A percentile compares a stretch with the other conserved stretches of the same genome.
Evolutionary conservation across 768 basidiomycete species (phyloP).

Genomic region (Phanerodontia chrysosporium): DNA sequence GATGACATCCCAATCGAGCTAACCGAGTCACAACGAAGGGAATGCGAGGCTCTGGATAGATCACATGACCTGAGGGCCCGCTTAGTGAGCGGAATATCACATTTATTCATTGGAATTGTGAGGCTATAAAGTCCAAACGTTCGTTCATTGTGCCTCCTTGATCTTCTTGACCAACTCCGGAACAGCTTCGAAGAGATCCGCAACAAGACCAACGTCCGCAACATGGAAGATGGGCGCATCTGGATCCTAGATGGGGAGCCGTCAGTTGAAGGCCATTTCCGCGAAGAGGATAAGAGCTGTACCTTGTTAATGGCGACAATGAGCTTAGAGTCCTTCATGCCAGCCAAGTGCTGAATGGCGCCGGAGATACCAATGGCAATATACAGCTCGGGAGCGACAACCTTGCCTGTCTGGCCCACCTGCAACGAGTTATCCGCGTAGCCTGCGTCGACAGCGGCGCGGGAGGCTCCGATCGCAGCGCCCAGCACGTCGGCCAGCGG

Average conservation of each 20-base stretch:
- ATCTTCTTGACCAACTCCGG: conserved; percentile 89
- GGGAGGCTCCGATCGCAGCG: conserved; percentile 95
- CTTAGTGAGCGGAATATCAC: not conserved
- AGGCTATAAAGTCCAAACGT: not conserved
- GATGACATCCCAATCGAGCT: not conserved
- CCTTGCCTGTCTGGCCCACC: conserved; percentile 99
- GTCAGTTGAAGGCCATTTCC: not conserved
- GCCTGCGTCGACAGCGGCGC: conserved; percentile 96
- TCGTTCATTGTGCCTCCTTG: conserved; percentile 33
- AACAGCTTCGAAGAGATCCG: conserved; percentile 87
- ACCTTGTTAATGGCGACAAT: conserved; percentile 99
- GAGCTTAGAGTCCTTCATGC: conserved; percentile 99
- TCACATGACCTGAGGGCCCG: too few relatives aligned
- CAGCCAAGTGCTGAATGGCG: conserved; percentile 97
- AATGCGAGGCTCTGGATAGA: too few relatives aligned
- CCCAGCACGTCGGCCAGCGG: conserved; percentile 92
- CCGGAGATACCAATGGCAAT: conserved; percentile 96
- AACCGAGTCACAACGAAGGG: too few relatives aligned
- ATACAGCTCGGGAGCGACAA: conserved; percentile 95
- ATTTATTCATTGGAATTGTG: not conserved
- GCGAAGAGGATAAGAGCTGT: not conserved
- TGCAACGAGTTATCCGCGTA: conserved; percentile 97
- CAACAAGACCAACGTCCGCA: conserved; percentile 92
- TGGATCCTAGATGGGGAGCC: conserved; percentile 56
- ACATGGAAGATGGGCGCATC: conserved; percentile 99